phyloP scores from a whole-genome alignment of 768 basidiomycete species.

The Suillus subluteus region DNA sequence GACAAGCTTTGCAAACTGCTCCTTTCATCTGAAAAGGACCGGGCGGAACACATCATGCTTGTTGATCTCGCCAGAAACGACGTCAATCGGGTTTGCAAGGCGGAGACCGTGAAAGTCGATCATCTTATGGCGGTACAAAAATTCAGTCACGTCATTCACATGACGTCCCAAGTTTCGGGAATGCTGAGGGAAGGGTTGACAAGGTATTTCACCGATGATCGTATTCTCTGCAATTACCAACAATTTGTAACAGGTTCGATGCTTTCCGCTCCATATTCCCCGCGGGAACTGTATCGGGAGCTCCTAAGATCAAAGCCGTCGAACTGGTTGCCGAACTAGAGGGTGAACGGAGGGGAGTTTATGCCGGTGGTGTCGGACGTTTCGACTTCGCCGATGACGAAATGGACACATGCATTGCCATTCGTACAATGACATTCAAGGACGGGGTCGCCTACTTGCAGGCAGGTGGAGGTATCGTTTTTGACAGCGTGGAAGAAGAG shows the following conservation, averaged over 20 bases:
- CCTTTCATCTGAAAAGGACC: conserved; percentile 87
- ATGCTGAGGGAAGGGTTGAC: conserved; percentile 78
- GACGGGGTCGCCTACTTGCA: conserved; percentile 90
- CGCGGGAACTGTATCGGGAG: conserved; percentile 97
- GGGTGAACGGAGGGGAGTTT: conserved; percentile 88
- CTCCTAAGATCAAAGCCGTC: conserved; percentile 98
- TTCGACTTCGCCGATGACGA: conserved; percentile 94
- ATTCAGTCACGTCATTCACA: conserved; percentile 97
- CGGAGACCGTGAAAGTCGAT: conserved; percentile 95
- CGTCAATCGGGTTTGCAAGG: conserved; percentile 95
- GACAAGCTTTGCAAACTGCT: conserved; percentile 73
- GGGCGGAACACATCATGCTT: conserved; percentile 98
- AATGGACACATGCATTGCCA: conserved; percentile 99
- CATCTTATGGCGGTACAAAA: conserved; percentile 91
- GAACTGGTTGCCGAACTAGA: conserved; percentile 89
- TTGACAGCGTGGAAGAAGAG: conserved; percentile 96
- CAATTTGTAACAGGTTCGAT: conserved; percentile 69
- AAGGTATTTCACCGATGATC: conserved; percentile 51
- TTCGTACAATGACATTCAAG: conserved; percentile 97
- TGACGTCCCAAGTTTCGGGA: conserved; percentile 95
- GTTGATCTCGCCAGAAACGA: conserved; percentile 98
- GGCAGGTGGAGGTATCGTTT: conserved; percentile 97
- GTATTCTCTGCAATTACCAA: conserved; percentile 3
- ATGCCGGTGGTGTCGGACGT: conserved; percentile 97
- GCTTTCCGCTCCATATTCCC: conserved; percentile 99